Conservation (phyloP, 257 asterid genomes). For the Plantago major region DNA sequence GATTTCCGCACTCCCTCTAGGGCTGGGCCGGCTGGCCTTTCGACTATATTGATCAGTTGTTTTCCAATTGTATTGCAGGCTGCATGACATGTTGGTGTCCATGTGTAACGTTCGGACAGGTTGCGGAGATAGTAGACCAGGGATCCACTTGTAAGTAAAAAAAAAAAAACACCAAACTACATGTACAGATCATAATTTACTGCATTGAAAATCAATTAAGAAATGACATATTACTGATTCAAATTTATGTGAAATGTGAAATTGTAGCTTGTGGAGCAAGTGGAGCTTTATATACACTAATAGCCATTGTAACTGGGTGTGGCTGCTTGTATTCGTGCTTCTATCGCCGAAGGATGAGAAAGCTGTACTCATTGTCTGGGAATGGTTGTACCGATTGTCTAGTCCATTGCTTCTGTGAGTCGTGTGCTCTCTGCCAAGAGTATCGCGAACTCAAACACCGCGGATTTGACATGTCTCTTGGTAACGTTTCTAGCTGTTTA, state of each 20-base stretch:
- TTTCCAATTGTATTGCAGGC: slow-evolving; percentile 20
- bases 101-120: slow-evolving; percentile 51
- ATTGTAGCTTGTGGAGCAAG: slow-evolving; percentile 36
- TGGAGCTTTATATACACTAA: slow-evolving; percentile 25
- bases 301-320: slow-evolving; percentile 19
- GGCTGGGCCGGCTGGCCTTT: too few relatives aligned
- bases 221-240: too few relatives aligned
- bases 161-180: too few relatives aligned
- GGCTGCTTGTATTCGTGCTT: slow-evolving; percentile 28
- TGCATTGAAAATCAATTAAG: too few relatives aligned
- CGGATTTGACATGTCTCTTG: slow-evolving; percentile 35
- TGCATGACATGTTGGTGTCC: slow-evolving; percentile 53
- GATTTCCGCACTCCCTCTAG: too few relatives aligned
- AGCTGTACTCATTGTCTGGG: slow-evolving; percentile 17
- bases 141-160: slow-evolving; percentile 44
- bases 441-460: slow-evolving; percentile 38
- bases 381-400: slow-evolving; percentile 22
- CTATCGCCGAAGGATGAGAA: slow-evolving; percentile 33
- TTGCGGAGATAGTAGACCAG: slow-evolving; percentile 45
- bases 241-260: too few relatives aligned
- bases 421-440: slow-evolving; percentile 36
- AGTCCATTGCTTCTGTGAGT: slow-evolving; percentile 27
- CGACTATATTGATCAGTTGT: too few relatives aligned
- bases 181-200: too few relatives aligned
- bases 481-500: background rate